Base-by-base conservation (phyloP, 176 grass and related monocot species). In the Bothriochloa decipiens region DNA sequence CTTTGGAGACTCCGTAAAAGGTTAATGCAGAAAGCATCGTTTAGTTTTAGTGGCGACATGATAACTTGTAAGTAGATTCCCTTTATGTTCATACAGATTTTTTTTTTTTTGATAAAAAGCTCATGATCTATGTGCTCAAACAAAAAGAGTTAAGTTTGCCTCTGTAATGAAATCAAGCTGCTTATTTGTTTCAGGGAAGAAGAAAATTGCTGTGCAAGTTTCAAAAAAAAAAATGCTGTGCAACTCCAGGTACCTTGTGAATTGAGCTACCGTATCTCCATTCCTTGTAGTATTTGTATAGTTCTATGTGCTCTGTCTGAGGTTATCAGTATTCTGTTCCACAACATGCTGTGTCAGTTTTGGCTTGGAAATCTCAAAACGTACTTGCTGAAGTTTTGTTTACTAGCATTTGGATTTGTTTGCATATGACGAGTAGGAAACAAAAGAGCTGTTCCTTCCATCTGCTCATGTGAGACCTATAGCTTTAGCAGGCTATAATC, bases 11-110 rank as follows among this genome's bases (percentile, higher is more conserved):
- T 76, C 14, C 10, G n/a, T 74, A 37, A 67, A 32, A 43, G 3
- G 14, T 65, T 20, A 53, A 79, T 58, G 90, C 80, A 61, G 90
- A 87, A 84, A 92, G 75, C 40, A 74, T 29, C 27, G 68, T 89
- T 85, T 75, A 86, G 20, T 91, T 89, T 84, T 74, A 86, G 22
- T 91, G 88, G 84, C 87, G 91, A 78, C 85, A 41, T 85, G 39
- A 79, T 74, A 50, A 29, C 23, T 39, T 53, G 37, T 42, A 47
- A 29, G 68, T 72, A 58, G 43, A 74, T 70, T 70, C 84, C 45
- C 53, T 80, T 37, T 84, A 45, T 29, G 80, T 78, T 32, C 52
- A 65, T 53, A 47, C 42, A 27, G 58, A 26, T 65, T 78, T 78
- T 43, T 43, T 3, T 36, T 45, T 18, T 7, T 65, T 3, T 11